Conservation (phyloP, 208 protist genomes). For the Leishmania turanica region DNA sequence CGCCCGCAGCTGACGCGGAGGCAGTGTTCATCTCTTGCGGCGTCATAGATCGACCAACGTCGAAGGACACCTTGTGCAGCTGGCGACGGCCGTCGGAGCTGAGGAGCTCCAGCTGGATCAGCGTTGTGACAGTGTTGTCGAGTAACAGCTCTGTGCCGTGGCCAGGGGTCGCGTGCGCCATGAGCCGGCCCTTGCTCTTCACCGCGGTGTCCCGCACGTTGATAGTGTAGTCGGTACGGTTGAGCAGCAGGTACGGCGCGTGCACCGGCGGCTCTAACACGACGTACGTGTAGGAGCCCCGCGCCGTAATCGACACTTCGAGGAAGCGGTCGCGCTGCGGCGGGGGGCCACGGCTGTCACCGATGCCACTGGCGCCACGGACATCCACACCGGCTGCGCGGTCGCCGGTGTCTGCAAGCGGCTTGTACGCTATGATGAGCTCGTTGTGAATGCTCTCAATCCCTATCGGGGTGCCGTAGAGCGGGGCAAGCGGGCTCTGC, state of each 20-base stretch:
- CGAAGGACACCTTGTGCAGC: constrained; percentile 29
- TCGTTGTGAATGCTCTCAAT: constrained; percentile 80
- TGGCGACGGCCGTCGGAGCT: constrained; percentile 3
- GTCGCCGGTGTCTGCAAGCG: constrained; percentile 3
- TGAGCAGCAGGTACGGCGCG: constrained; percentile 74
- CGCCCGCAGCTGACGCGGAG: constrained; percentile 19
- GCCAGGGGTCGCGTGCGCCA: constrained; percentile 55
- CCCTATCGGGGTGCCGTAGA: constrained; percentile 68
- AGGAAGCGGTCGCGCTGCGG: constrained; percentile 51
- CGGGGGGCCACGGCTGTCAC: not conserved
- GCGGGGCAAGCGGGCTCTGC: constrained; percentile 44
- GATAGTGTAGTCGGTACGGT: constrained; percentile 60
- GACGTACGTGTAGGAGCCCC: constrained; percentile 83
- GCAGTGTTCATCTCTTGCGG: constrained; percentile 31
- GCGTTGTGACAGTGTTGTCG: constrained; percentile 50
- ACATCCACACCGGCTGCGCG: not conserved
- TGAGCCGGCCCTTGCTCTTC: constrained; percentile 47
- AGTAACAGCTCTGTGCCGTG: constrained; percentile 53
- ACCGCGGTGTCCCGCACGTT: constrained; percentile 52
- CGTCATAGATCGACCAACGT: constrained; percentile 39
- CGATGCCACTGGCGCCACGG: not conserved
- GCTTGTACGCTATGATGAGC: constrained; percentile 64
- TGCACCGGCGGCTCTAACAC: constrained; percentile 64
- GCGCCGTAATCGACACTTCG: constrained; percentile 67
- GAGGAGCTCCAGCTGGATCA: constrained; percentile 32